Base-by-base conservation (phyloP, 2,329 filamentous ascomycete species). In the Pestalotiopsis sp. region DNA sequence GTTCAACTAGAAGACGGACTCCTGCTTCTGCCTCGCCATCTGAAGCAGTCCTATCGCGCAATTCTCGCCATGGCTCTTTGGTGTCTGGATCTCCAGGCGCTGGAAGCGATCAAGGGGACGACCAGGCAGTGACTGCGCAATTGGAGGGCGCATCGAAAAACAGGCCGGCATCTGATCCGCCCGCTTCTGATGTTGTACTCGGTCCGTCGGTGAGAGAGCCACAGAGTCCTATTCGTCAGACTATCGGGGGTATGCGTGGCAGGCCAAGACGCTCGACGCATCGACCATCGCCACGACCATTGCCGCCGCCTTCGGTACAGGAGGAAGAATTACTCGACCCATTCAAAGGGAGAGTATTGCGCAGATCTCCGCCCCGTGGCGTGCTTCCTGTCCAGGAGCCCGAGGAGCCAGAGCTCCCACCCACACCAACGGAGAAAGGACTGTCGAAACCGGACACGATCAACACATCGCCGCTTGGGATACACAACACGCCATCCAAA, bases 1-100 rank as follows among this genome's bases (percentile, higher is more conserved):
- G 70, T 13, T 70, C 75, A 44, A 65, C 78, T 20, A 76, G 78
- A 52, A 71, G 76, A 7, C 73, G 75, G 60, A 83, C 84, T 1
- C 84, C 86, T 0, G 91, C 89, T 0, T 92, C 89, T 74, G 87
- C 87, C 66, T 91, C 89, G n/a, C 89, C 91, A 0, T 91, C 89
- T 0, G 88, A 84, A 74, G 84, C 89, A 13, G 92, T 88, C 72
- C 78, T 91, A 14, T 82, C 88, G 67, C 85, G 87, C 70, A 85
- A 87, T 61, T 87, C 91, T 69, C 87, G 89, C 79, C 72, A 6
- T 20, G 24, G 7, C 11, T 10, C 65, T 40, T 35, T 35, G 30
- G 11, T n/a, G n/a, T 20, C 61, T 35, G n/a, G 70, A 68, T 65
- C 44, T 9, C 14, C 44, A 20, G 64, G 71, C 5, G 74, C 69